Percentiles rank a stretch among this genome's conserved stretches.
phyloP scores from a whole-genome alignment of 441 rosid genomes.

The Erodium texanum region DNA sequence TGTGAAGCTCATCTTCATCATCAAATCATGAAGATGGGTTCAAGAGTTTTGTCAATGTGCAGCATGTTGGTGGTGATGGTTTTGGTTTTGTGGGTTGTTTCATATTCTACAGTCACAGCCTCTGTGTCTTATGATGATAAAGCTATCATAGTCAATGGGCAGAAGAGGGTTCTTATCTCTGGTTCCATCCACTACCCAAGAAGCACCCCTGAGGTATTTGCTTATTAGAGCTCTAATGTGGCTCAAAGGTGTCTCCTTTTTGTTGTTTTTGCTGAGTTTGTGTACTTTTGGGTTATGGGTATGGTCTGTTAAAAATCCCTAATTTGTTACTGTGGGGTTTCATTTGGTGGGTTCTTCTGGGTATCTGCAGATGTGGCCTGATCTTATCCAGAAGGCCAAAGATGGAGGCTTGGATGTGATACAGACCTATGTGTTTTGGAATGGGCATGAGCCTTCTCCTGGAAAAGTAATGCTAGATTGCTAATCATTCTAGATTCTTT shows the following conservation, averaged over 20 bases:
- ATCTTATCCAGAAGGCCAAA: slow-evolving; percentile 3
- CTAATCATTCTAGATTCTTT: neutral
- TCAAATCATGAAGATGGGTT: slow-evolving; percentile 2
- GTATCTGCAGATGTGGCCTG: slow-evolving; percentile 17
- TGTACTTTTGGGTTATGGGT: neutral
- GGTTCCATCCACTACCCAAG: slow-evolving; percentile 35
- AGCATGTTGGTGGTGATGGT: neutral
- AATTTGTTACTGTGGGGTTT: neutral
- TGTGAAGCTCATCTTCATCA: neutral
- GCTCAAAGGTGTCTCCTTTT: neutral
- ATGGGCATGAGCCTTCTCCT: slow-evolving; percentile 24
- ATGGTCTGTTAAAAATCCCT: neutral
- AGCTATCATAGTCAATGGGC: slow-evolving; percentile 44
- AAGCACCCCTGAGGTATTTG: slow-evolving; percentile 39
- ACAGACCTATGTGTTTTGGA: slow-evolving; percentile 26
- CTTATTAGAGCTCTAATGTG: neutral
- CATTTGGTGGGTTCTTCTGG: slow-evolving; percentile 1
- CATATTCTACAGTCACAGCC: slow-evolving; percentile 4
- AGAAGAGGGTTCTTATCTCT: slow-evolving; percentile 45
- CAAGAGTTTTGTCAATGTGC: slow-evolving; percentile 3
- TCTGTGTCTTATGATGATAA: slow-evolving; percentile 40
- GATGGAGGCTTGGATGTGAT: slow-evolving; percentile 11
- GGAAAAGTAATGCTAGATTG: slow-evolving; percentile 16
- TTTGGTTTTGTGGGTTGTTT: neutral
- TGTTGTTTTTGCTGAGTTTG: neutral